These are phyloP conservation scores for Pythium dissimile DNA, from an alignment of 352 stramenopile species.

Conservation along the genomic window DNA sequence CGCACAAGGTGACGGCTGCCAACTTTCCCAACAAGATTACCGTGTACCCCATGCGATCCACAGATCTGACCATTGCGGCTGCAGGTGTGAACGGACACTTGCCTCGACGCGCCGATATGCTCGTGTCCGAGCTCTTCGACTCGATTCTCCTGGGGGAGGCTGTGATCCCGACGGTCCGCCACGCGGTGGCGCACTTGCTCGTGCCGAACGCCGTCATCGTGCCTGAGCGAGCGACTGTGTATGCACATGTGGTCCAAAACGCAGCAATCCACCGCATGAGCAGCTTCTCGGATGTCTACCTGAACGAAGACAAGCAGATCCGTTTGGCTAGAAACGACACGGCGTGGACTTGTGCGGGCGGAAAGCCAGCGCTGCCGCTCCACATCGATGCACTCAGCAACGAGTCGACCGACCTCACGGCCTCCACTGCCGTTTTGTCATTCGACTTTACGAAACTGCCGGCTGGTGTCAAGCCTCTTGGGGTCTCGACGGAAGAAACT, in stretches of 20 bases:
- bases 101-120: conserved; percentile 76
- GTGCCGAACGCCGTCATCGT: conserved; percentile 56
- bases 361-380: conserved; percentile 57
- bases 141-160: conserved; percentile 88
- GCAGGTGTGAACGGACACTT: conserved; percentile 30
- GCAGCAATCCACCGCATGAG: conserved; percentile 68
- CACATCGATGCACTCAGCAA: conserved; percentile 49
- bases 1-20: conserved; percentile 54
- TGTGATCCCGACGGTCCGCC: conserved; percentile 78
- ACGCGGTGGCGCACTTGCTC: conserved; percentile 71
- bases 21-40: conserved; percentile 78
- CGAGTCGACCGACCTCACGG: conserved; percentile 40
- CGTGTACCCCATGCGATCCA: conserved; percentile 72
- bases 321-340: conserved; percentile 50
- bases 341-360: conserved; percentile 59
- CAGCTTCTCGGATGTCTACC: conserved; percentile 33
- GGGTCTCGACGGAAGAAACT: conserved; percentile 32
- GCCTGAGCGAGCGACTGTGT: conserved; percentile 61
- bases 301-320: conserved; percentile 28
- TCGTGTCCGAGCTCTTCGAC: conserved; percentile 93
- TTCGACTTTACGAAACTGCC: conserved; percentile 62
- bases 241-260: conserved; percentile 66
- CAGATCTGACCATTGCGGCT: conserved; percentile 46
- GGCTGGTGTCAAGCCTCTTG: conserved; percentile 12
- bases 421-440: conserved; percentile 38